Conservation (phyloP, 208 protist species). For the Leishmania gerbilli region DNA sequence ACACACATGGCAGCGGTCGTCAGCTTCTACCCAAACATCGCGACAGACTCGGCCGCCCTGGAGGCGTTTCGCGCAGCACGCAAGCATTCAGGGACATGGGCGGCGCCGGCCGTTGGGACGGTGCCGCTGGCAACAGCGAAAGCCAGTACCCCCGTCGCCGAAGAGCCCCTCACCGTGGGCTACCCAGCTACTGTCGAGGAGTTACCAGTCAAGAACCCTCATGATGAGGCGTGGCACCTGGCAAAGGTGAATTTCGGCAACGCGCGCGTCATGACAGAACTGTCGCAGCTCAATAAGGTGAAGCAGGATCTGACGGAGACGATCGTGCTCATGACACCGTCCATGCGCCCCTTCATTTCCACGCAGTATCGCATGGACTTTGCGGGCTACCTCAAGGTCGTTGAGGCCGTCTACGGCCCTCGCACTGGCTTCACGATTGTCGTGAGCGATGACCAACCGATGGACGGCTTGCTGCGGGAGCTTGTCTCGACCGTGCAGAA, state of each 20-base stretch:
- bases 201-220: conserved; percentile 31
- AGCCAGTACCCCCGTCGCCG: not conserved
- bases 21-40: conserved; percentile 33
- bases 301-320: conserved; percentile 11
- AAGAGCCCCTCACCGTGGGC: not conserved
- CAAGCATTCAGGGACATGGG: not conserved
- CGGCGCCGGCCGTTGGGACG: not conserved
- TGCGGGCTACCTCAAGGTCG: conserved; percentile 45
- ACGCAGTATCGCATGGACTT: conserved; percentile 57
- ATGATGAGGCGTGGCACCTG: conserved; percentile 64
- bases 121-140: conserved; percentile 1
- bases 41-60: conserved; percentile 13
- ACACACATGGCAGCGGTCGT: conserved; percentile 43
- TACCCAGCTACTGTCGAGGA: conserved; percentile 8
- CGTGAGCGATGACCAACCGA: conserved; percentile 13
- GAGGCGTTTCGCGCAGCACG: conserved; percentile 14
- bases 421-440: conserved; percentile 73
- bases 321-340: conserved; percentile 25
- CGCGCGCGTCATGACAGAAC: conserved; percentile 37
- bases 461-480: conserved; percentile 41
- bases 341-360: conserved; percentile 31
- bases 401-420: conserved; percentile 51
- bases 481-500: conserved; percentile 36
- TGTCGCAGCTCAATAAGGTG: conserved; percentile 27
- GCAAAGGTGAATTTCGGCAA: conserved; percentile 51